Evolutionary conservation across 495 filamentous ascomycete genomes (phyloP), one percentile per base, ranked within the genome.

Genomic region (Delitschia confertaspora): DNA sequence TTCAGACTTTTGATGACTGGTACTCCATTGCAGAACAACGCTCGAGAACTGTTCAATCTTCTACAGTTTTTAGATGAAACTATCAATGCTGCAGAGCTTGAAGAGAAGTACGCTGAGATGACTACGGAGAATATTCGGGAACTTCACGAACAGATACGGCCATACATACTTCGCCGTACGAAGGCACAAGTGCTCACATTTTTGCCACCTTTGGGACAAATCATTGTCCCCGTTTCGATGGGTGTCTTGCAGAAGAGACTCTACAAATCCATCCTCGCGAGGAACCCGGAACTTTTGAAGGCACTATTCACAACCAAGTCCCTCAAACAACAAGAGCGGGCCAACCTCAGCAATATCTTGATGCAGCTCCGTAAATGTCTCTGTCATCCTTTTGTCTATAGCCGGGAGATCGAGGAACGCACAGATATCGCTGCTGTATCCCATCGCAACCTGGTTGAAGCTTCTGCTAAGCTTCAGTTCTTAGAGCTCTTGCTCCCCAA

Each of bases 311-410:
- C n/a, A 70, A 62, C 18, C 9, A 47, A 59, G 22, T 35, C 56
- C 2, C 38, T 83, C 20, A 82, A 81, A 47, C 65, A 74, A 13
- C 65, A 64, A 2, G 91, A 98, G 41, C 71, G 78, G 1, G 78
- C 80, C 16, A 88, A 77, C 42, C 59, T 99, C 37, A 91, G 77
- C 65, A 99, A 96, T 52, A 94, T 96, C 24, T 67, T 99, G 19
- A 85, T 95, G 76, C 89, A 96, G 60, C 74, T 99, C 9, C 80
- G 91, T 2, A 95, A 95, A 59, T 93, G 86, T 49, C 72, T 99
- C 5, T 89, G 88, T 48, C 91, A 99, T 62, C 93, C 91, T 1
- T 99, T 95, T 56, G 76, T 95, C 20, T 99, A 95, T 67, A 95
- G 76, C 62, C 61, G 68, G 32, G 78, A 79, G 2, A 93, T 99